phyloP scores from a whole-genome alignment of 2,329 filamentous ascomycete species.

The Paramyrothecium roridum region DNA sequence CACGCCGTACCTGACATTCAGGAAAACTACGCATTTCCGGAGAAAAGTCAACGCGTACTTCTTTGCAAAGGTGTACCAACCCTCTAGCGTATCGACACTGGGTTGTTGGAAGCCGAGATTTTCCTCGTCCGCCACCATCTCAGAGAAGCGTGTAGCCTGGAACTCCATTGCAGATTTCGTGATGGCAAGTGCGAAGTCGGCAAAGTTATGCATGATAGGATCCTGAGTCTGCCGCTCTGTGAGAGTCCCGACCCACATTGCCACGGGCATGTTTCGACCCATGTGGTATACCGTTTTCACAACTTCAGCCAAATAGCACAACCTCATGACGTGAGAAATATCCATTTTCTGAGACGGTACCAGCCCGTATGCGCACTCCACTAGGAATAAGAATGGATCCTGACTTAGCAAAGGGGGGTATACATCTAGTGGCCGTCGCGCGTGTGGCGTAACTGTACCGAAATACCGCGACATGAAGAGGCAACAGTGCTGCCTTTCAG shows the following conservation, averaged over 20 bases:
- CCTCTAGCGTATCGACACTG: constrained; percentile 48
- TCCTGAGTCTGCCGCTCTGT: constrained; percentile 39
- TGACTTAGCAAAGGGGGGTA: constrained; percentile 60
- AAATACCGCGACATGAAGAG: constrained; percentile 65
- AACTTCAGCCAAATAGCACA: constrained; percentile 90
- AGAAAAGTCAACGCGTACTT: constrained; percentile 90
- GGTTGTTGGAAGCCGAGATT: constrained; percentile 54
- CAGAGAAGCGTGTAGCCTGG: constrained; percentile 25
- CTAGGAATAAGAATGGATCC: constrained; percentile 78
- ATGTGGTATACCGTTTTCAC: constrained; percentile 71
- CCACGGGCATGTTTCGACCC: constrained; percentile 49
- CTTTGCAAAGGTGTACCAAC: constrained; percentile 60
- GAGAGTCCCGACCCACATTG: constrained; percentile 46
- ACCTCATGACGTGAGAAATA: constrained; percentile 72
- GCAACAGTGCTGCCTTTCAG: constrained; percentile 70
- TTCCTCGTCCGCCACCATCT: constrained; percentile 20
- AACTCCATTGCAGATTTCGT: constrained; percentile 41
- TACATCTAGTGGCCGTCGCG: constrained; percentile 38
- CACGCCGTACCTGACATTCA: constrained; percentile 85
- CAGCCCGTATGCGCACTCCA: constrained; percentile 72
- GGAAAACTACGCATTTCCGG: constrained; percentile 77
- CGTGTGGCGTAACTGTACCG: constrained; percentile 35
- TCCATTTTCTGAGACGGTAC: constrained; percentile 67
- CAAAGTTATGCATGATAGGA: constrained; percentile 50
- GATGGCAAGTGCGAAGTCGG: constrained; percentile 49